phyloP scores from a whole-genome alignment of 2,329 filamentous ascomycete species.

The Dryadomyces quercus-mongolicae region DNA sequence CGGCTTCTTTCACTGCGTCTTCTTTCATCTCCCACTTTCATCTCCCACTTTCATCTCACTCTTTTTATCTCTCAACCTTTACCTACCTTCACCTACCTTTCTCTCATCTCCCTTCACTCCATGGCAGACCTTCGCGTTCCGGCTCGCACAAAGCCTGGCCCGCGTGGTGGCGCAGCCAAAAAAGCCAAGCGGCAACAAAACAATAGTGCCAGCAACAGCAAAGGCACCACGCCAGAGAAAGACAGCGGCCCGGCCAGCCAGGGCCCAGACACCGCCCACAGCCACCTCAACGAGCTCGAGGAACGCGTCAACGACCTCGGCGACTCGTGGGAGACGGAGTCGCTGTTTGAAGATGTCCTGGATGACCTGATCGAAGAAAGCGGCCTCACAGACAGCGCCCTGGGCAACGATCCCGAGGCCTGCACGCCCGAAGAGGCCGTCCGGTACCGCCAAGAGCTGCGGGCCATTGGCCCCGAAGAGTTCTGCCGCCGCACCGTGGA shows the following conservation, averaged over 20 bases:
- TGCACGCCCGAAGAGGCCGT: conserved; percentile 60
- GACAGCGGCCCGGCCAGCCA: background rate
- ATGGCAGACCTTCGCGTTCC: conserved; percentile 3
- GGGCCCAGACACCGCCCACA: background rate
- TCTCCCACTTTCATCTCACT: no score
- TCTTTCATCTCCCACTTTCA: no score
- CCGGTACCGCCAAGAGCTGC: conserved; percentile 57
- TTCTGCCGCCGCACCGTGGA: conserved; percentile 66
- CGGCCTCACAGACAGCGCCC: conserved; percentile 25
- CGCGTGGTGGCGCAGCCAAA: background rate
- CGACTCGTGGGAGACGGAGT: conserved; percentile 52
- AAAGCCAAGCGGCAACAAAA: background rate
- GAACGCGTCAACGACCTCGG: conserved; percentile 37
- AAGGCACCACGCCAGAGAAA: background rate
- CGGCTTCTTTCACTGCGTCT: no score
- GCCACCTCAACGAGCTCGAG: conserved; percentile 29
- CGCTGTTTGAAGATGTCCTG: conserved; percentile 50
- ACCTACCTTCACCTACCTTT: no score
- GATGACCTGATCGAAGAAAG: conserved; percentile 44
- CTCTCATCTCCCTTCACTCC: no score
- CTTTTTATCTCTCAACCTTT: no score
- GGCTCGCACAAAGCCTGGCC: background rate
- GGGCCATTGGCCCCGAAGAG: conserved; percentile 61
- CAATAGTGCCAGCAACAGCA: background rate
- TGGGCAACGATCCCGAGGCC: conserved; percentile 28